Percentiles rank a stretch among this genome's conserved stretches.
These are phyloP conservation scores for Mrakia gelida DNA, from an alignment of 768 basidiomycete genomes.

Conservation along the genomic window DNA sequence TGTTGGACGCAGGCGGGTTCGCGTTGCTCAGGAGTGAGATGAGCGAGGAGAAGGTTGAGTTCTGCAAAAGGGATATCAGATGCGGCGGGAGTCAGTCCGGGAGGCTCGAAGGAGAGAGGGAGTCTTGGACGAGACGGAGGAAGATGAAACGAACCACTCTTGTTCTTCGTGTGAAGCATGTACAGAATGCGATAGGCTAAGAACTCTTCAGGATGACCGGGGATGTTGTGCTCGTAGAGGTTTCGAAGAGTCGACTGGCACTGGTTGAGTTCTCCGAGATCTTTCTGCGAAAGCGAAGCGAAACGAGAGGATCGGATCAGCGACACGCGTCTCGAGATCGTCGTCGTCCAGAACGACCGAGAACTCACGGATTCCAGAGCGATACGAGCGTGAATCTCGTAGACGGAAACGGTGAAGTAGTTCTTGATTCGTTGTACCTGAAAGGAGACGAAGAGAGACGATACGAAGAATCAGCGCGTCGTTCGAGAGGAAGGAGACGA, in stretches of 20 bases:
- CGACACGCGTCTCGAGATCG: too few species aligned
- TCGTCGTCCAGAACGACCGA: neutral
- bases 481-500: neutral
- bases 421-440: conserved; percentile 99
- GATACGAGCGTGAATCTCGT: conserved; percentile 97
- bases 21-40: conserved; percentile 91
- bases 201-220: conserved; percentile 91
- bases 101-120: conserved; percentile 25
- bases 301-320: neutral
- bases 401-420: conserved; percentile 93
- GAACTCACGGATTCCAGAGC: conserved; percentile 78
- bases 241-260: conserved; percentile 86
- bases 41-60: conserved; percentile 93
- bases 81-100: neutral
- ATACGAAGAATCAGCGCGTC: neutral
- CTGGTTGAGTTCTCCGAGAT: conserved; percentile 98
- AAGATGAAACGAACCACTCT: conserved; percentile 62
- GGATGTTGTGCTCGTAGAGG: conserved; percentile 88
- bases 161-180: conserved; percentile 87
- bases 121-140: neutral
- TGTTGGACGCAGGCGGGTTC: conserved; percentile 72
- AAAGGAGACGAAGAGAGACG: neutral
- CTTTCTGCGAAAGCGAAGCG: conserved; percentile 56
- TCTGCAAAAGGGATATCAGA: conserved; percentile 52
- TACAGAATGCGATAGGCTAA: conserved; percentile 96